Base-by-base conservation (phyloP, 2,329 filamentous ascomycete genomes). In the Aspergillus versicolor region DNA sequence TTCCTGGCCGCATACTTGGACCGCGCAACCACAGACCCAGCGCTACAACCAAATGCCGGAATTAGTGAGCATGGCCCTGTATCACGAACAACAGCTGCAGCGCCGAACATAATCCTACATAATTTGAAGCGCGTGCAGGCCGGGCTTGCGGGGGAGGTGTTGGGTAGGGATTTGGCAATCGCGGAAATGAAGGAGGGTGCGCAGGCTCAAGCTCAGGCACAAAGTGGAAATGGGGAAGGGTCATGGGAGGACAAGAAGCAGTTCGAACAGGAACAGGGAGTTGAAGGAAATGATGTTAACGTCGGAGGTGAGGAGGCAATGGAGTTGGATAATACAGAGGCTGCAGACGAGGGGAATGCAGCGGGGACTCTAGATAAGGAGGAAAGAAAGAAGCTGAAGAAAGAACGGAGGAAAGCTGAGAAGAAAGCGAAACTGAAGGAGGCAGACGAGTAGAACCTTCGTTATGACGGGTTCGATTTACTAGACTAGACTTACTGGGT, bases 331-430 rank as follows among this genome's bases (percentile, higher is more conserved):
- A 70, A 76, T 52, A 76, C 78, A 52, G 63, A 63, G 24, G 64
- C 73, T 45, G 43, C 24, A 15, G 27, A 57, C 45, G 15, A 53
- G 32, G 43, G 30, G 34, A 43, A 38, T 21, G 49, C 58, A 11
- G 67, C 70, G 22, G 67, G 72, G 48, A 71, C 65, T 47, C 61
- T 77, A 48, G 79, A 82, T 60, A 82, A 81, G 68, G 81, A 81
- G 61, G 79, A 81, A 54, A 75, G 81, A 60, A 84, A 82, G 71
- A 75, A 75, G 62, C 77, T 75, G 58, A 86, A 86, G 78, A 84
- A 83, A 69, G 78, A 80, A 66, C 76, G 79, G 65, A 74, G 75
- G 56, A 72, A 77, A 64, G 77, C 77, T 49, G 72, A 80, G 67
- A 72, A 71, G 61, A 75, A 71, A 71, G 68, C 71, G 30, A 73